phyloP scores from a whole-genome alignment of 345 rosid genomes.

The Ailanthus altissimus region DNA sequence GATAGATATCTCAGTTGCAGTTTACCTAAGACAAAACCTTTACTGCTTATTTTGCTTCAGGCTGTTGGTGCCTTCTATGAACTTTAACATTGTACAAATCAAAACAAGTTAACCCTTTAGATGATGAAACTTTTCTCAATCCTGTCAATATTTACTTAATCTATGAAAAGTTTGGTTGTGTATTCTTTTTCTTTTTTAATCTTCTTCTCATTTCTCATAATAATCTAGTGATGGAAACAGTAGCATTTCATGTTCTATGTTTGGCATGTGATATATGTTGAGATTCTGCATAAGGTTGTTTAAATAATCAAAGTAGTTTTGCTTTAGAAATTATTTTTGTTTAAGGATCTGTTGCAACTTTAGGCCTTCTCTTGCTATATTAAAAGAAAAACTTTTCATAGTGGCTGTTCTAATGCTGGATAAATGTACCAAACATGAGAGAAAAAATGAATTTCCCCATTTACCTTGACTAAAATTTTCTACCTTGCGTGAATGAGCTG shows the following conservation, averaged over 20 bases:
- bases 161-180: background rate
- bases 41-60: slow-evolving; percentile 42
- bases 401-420: background rate
- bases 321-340: background rate
- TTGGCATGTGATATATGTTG: background rate
- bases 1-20: background rate
- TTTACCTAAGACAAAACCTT: background rate
- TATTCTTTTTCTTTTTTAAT: background rate
- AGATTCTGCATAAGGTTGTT: background rate
- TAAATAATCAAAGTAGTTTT: background rate
- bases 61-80: slow-evolving; percentile 63
- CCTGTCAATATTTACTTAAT: background rate
- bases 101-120: background rate
- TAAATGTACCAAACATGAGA: background rate
- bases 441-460: background rate
- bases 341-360: background rate
- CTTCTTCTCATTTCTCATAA: background rate
- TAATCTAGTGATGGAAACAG: background rate
- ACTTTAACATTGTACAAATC: background rate
- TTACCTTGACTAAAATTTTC: background rate
- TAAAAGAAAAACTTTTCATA: background rate
- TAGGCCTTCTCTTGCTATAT: background rate
- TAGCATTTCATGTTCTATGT: background rate
- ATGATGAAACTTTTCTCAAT: background rate
- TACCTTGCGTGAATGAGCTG: background rate